Evolutionary conservation across 768 basidiomycete species (phyloP), one percentile per base, ranked within the genome.

Genomic region (Boletus rufocinnamomeus): DNA sequence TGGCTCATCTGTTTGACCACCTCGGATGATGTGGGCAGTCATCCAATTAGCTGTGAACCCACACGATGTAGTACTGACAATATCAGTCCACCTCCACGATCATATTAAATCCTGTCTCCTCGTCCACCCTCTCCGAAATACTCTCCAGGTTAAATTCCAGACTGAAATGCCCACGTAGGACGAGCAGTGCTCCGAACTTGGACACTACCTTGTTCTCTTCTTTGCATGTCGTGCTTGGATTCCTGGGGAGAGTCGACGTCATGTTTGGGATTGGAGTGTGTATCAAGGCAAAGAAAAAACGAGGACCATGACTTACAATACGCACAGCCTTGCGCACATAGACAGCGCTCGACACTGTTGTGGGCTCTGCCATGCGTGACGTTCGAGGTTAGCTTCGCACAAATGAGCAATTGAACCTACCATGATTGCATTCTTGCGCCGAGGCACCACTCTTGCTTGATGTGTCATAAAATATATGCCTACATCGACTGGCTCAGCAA

Each of bases 161-260:
- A 38, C 75, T 81, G 19, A 92, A 80, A 14, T 93, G 71, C n/a
- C 80, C 80, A 45, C 82, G 82, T 8, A 94, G 73, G 38, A 93
- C 74, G 27, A 93, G 71, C 27, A 79, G 69, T 1, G 91, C 91
- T n/a, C 93, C 93, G 7, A 80, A 56, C 68, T 93, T 93, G 13
- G 88, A 90, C 19, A n/a, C n/a, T n/a, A 78, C 80, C 4, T 78
- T 71, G 72, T 93, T 93, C 52, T 80, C 79, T 69, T 91, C 87
- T 67, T 75, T 84, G 73, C 93, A 95, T 9, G 66, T 69, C 25
- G 25, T 17, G 25, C 44, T 27, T 84, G 78, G 17, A 92, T 81
- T 66, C 92, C 92, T 93, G 55, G 6, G 34, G 16, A 50, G 10
- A 23, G 27, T 55, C 28, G 11, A 37, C 3, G 28, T 28, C 6